Evolutionary conservation across 1,284 basidiomycete species (phyloP).

Genomic region (Sutorius eximius): DNA sequence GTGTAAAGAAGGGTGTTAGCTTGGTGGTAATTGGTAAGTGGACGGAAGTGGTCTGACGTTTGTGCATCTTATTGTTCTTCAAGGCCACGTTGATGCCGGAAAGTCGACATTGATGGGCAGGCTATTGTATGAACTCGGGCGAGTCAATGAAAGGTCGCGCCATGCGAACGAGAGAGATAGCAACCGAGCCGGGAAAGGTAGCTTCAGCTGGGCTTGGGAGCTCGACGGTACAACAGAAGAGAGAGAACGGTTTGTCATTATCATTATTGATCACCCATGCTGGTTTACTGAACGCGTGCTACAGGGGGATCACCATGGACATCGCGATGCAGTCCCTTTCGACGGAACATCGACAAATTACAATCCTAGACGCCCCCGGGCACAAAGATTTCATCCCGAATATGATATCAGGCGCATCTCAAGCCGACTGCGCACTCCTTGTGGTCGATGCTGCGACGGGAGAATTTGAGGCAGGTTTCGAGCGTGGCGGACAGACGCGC

Average conservation of each 20-base stretch:
- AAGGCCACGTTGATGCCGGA: slow-evolving; percentile 95
- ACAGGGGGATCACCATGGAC: slow-evolving; percentile 96
- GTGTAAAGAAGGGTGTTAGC: slow-evolving; percentile 73
- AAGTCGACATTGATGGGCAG: slow-evolving; percentile 98
- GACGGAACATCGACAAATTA: slow-evolving; percentile 80
- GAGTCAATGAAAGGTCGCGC: slow-evolving; percentile 83
- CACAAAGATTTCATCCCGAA: slow-evolving; percentile 98
- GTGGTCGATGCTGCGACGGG: slow-evolving; percentile 91
- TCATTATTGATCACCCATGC: slow-evolving; percentile 9
- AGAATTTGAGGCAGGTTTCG: slow-evolving; percentile 96
- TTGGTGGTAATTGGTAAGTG: slow-evolving; percentile 89
- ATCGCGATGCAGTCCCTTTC: slow-evolving; percentile 84
- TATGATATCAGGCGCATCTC: slow-evolving; percentile 98
- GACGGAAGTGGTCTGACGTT: slow-evolving; percentile 1
- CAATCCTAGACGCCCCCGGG: slow-evolving; percentile 93
- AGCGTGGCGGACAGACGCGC: slow-evolving; percentile 93
- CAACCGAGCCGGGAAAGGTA: slow-evolving; percentile 87
- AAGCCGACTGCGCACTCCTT: slow-evolving; percentile 95
- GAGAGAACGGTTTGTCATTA: slow-evolving; percentile 72
- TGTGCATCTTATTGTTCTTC: slow-evolving; percentile 9
- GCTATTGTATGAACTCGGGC: slow-evolving; percentile 88
- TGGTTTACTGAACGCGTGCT: background rate
- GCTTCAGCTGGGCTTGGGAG: slow-evolving; percentile 98
- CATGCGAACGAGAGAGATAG: slow-evolving; percentile 89
- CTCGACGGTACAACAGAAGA: slow-evolving; percentile 94